phyloP scores from a whole-genome alignment of 257 asterid genomes.

The Solanum raphanifolium region DNA sequence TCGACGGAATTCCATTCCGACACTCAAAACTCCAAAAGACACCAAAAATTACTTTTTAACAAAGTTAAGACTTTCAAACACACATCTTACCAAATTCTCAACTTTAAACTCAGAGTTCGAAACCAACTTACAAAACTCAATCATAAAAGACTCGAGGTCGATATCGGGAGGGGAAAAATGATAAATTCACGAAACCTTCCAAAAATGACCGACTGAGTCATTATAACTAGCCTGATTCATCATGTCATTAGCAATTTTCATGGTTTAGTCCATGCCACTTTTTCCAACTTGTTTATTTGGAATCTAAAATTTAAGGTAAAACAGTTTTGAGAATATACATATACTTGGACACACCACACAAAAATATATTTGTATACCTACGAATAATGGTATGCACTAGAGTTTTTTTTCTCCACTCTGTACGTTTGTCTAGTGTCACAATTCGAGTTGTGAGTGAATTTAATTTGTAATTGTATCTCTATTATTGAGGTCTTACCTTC shows the following conservation, averaged over 20 bases:
- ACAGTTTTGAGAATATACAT: not conserved
- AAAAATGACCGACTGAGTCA: too few relatives aligned
- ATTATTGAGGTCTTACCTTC: not conserved
- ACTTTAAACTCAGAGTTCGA: too few relatives aligned
- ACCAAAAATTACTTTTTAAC: too few relatives aligned
- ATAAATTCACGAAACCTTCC: too few relatives aligned
- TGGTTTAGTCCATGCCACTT: not conserved
- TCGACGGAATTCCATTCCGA: too few relatives aligned
- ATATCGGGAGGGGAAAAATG: too few relatives aligned
- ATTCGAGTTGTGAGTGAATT: not conserved
- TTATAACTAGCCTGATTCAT: not conserved
- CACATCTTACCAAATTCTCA: too few relatives aligned
- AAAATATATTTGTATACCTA: not conserved
- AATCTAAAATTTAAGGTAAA: not conserved
- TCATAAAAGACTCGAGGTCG: too few relatives aligned
- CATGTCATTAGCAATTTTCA: too few relatives aligned
- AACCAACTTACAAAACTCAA: too few relatives aligned
- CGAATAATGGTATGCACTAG: not conserved
- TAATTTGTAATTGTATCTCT: not conserved
- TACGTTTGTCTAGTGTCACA: not conserved
- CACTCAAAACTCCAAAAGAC: too few relatives aligned
- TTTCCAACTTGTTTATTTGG: not conserved
- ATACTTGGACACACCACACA: not conserved
- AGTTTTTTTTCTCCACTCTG: not conserved
- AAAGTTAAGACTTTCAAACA: too few relatives aligned